These are phyloP conservation scores for Mycosarcoma mackinlayi DNA, from an alignment of 1,284 basidiomycete genomes.

Conservation along the genomic window DNA sequence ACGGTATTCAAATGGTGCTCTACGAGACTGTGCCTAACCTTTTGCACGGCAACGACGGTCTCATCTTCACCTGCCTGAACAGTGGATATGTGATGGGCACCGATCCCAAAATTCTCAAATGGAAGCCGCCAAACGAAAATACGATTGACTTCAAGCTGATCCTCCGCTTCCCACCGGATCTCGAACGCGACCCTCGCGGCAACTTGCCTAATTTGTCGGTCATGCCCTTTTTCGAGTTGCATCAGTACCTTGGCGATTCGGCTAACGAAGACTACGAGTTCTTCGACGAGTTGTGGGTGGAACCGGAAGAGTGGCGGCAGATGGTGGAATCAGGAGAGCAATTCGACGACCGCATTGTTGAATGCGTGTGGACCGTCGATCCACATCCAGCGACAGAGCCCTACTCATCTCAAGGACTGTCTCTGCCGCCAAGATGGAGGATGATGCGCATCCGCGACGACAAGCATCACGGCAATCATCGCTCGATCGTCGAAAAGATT, in stretches of 20 bases:
- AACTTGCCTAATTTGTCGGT: constrained; percentile 78
- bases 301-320: constrained; percentile 92
- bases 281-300: constrained; percentile 87
- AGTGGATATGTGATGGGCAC: constrained; percentile 89
- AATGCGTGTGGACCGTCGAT: constrained; percentile 84
- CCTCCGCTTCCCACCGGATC: constrained; percentile 83
- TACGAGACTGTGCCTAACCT: constrained; percentile 84
- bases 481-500: constrained; percentile 60
- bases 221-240: constrained; percentile 86
- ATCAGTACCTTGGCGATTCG: constrained; percentile 74
- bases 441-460: constrained; percentile 65
- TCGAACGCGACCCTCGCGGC: constrained; percentile 59
- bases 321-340: constrained; percentile 87
- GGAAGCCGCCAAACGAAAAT: constrained; percentile 98
- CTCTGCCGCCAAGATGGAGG: constrained; percentile 59
- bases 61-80: constrained; percentile 94
- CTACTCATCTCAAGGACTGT: constrained; percentile 21
- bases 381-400: constrained; percentile 54
- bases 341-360: constrained; percentile 90
- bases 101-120: constrained; percentile 88
- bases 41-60: constrained; percentile 92
- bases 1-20: constrained; percentile 87
- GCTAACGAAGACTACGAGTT: constrained; percentile 75
- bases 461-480: constrained; percentile 65
- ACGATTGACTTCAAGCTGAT: constrained; percentile 97